Base-by-base conservation (phyloP, 345 rosid species). In the Triadica sebifera region DNA sequence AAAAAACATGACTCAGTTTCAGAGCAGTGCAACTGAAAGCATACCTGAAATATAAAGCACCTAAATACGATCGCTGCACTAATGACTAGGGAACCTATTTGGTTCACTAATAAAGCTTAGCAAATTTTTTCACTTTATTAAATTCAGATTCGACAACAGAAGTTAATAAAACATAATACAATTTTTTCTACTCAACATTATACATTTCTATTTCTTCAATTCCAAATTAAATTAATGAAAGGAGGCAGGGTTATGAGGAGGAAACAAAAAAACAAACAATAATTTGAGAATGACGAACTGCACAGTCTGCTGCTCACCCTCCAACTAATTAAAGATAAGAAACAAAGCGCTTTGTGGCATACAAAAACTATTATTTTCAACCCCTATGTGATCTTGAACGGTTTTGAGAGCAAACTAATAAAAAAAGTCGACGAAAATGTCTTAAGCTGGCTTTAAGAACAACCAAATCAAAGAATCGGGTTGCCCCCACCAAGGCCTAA, bases 401-500 rank as follows among this genome's bases (percentile, higher is more conserved):
- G 46, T n/a, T 37, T 37, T 37, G 37, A 38, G 22, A 6, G 8
- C 46, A 13, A 38, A 6, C 10, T 37, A 17, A 20, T 37, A 6
- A 38, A 15, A 0, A 38, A 37, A 15, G 8, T 62, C 7, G 0
- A 66, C 3, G 17, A 61, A 13, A 46, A 59, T 82, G 85, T 82
- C 65, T 51, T 9, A 6, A 20, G 20, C 19, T 38, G n/a, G n/a
- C n/a, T n/a, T n/a, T n/a, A n/a, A n/a, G n/a, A n/a, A n/a, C n/a
- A n/a, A n/a, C n/a, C n/a, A n/a, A n/a, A n/a, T n/a, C n/a, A n/a
- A n/a, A n/a, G n/a, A n/a, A n/a, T n/a, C n/a, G n/a, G n/a, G n/a
- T 17, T 76, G 80, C 73, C 74, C 82, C 76, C 82, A 79, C 77
- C 5, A 74, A 75, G 55, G 79, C 81, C 77, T 45, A 4, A 69